Base-by-base conservation (phyloP, 192 early-diverging fungal species). In the Coemansia sp. region DNA sequence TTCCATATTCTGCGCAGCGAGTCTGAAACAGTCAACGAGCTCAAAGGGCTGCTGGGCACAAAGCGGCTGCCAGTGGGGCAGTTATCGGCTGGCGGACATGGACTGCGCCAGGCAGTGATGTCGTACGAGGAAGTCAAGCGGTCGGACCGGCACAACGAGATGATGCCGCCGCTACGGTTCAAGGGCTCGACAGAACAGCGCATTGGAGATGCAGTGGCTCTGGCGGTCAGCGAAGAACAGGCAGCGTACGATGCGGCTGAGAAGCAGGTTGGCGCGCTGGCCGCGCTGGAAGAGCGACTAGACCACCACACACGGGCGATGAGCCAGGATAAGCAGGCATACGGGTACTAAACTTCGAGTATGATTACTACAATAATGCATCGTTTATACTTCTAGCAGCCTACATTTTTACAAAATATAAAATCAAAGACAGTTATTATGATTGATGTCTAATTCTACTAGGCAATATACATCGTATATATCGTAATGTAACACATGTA, bases 101-200 rank as follows among this genome's bases (percentile, higher is more conserved):
- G 97, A 0, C 88, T 98, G 62, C 94, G 93, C 71, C 81, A 86
- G 69, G 69, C 92, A 14, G 95, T 97, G 59, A 84, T 86, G 21
- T 88, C 92, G 32, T 98, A 97, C 70, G 95, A 98, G 53, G 91
- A 95, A 60, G 97, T 95, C 19, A 91, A 91, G 68, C 82, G 80
- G 11, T 92, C 91, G 37, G 97, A 98, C 82, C 66, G 87, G 24
- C 92, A 97, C 45, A 98, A 98, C 73, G 97, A 98, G 72, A 84
- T 90, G 38, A 65, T 97, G 55, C 96, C 96, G 32, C 94, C 94
- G 11, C 39, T 59, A 41, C 60, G 65, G 50, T 55, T 27, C 51
- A 48, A 14, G 27, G 71, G 48, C 9, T 62, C 71, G n/a, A 24
- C 61, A 1, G 71, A 52, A 12, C 60, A 60, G 61, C 65, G 71